Base-by-base conservation (phyloP, 192 early-diverging fungal genomes). In the Oehlia diaphana region DNA sequence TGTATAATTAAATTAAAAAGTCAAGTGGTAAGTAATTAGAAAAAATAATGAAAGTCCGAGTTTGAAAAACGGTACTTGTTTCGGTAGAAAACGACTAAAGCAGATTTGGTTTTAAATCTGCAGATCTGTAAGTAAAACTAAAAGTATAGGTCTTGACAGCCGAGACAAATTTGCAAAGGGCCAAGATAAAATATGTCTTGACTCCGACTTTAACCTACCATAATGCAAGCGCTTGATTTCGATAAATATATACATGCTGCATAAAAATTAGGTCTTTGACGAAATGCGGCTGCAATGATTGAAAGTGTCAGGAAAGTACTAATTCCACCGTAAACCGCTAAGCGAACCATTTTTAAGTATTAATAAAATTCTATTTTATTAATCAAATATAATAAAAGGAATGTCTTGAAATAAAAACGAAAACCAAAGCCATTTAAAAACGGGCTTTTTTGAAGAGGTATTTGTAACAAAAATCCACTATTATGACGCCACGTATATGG, bases 211-310 rank as follows among this genome's bases (percentile, higher is more conserved):
- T 7, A 69, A 31, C 31, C 81, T 89, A 95, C 93, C 94, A 99
- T 91, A 84, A 98, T 89, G 77, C 93, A 92, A 13, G 93, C 91
- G 83, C 90, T 93, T 3, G 95, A 97, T 79, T 94, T 93, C 2
- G 94, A 92, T 68, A 99, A 87, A 80, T 95, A 93, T 63, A 99
- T 90, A 82, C 94, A 95, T 4, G 95, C 95, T 16, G 96, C 87
- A 83, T 95, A 99, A 86, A 96, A 99, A 83, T 95, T 94, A 31
- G 87, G 88, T 28, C 92, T 88, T 74, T 93, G 90, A 33, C 83
- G 82, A 74, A 95, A 88, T 64, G 93, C 91, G 42, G 87, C 86
- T 9, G 87, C 85, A 42, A 95, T 82, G 13, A 93, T 89, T 21
- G 89, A 86, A 7, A 82, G 82, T 4, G 93, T 92, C 49, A 95